Evolutionary conservation across 2,329 filamentous ascomycete genomes (phyloP), one percentile per base, ranked within the genome.

Genomic region (Fusarium praegraminearum): DNA sequence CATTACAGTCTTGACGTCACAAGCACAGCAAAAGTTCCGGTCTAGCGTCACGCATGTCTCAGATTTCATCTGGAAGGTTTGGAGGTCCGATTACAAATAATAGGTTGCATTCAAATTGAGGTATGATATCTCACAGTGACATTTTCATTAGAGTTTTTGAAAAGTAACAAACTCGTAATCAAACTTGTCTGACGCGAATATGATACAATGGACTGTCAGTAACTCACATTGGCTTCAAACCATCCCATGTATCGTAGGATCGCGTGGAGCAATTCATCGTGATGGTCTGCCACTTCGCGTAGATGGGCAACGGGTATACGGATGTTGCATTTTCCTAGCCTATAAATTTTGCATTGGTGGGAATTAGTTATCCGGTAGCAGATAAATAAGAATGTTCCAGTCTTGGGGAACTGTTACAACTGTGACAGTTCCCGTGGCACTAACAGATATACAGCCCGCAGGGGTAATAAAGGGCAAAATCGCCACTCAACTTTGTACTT

Each of bases 121-220:
- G 1, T 4, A 38, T 38, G 12, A 38, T 20, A 38, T 20, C n/a
- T 11, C 18, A 36, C 2, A 13, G 5, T 7, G 10, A 7, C 12
- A 38, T 13, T n/a, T 6, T 38, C 12, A 11, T 12, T 38, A 20
- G n/a, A 40, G 5, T 12, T 7, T 13, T 40, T 22, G 2, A 20
- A 20, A 13, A 3, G 13, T 20, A 11, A 40, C 35, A 11, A 36
- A 11, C 18, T 36, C n/a, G 6, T n/a, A 9, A 5, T 9, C n/a
- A 40, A 40, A 20, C 8, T 1, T 22, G n/a, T 8, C 4, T 4
- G 11, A 5, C 10, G 5, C 3, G n/a, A 4, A 18, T 5, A 38
- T 13, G 6, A 12, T 7, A 8, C 36, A 0, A 38, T 20, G n/a
- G 36, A 20, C 4, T 12, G 3, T 8, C 4, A 7, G 36, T 1